Percentiles rank a stretch among this genome's conserved stretches.
Evolutionary conservation across 148 eudicot species (phyloP).

Genomic region (Talinum fruticosum): DNA sequence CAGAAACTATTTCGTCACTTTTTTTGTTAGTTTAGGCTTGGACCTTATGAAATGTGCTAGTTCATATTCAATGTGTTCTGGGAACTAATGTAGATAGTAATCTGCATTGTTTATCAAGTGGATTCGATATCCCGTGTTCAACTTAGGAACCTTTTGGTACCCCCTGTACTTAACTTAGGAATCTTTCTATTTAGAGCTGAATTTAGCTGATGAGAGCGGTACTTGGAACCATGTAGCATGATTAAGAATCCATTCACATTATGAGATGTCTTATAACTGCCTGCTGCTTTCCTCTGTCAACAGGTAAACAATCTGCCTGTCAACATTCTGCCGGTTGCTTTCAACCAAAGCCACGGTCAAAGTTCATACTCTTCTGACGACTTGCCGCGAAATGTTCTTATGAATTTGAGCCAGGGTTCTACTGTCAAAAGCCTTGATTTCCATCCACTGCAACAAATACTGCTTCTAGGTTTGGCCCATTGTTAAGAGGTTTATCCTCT

Average conservation of each 20-base stretch:
- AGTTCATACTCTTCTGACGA: conserved; percentile 74
- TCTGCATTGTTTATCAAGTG: not conserved
- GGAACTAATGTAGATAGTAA: not conserved
- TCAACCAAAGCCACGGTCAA: conserved; percentile 66
- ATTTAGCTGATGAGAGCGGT: not conserved
- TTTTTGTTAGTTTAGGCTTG: not conserved
- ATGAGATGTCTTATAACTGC: conserved; percentile 6
- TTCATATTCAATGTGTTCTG: not conserved
- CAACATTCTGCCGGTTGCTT: conserved; percentile 70
- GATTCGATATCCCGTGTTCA: too few species aligned
- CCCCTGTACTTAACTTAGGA: too few species aligned
- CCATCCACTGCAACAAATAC: conserved; percentile 71
- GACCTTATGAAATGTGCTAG: not conserved
- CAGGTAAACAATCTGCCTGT: conserved; percentile 68
- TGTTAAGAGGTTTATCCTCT: not conserved
- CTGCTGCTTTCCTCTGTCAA: conserved; percentile 23
- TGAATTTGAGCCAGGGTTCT: conserved; percentile 81
- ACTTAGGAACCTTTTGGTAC: not conserved
- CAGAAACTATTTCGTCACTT: too few species aligned
- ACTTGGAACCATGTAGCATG: conserved; percentile 1
- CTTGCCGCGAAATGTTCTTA: conserved; percentile 67
- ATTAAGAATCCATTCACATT: not conserved
- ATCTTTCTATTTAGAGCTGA: not conserved
- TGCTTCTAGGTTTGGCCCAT: conserved; percentile 70
- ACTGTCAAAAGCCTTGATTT: conserved; percentile 89